These are phyloP conservation scores for Periconia digitata DNA, from an alignment of 2,329 filamentous ascomycete genomes.

Conservation along the genomic window DNA sequence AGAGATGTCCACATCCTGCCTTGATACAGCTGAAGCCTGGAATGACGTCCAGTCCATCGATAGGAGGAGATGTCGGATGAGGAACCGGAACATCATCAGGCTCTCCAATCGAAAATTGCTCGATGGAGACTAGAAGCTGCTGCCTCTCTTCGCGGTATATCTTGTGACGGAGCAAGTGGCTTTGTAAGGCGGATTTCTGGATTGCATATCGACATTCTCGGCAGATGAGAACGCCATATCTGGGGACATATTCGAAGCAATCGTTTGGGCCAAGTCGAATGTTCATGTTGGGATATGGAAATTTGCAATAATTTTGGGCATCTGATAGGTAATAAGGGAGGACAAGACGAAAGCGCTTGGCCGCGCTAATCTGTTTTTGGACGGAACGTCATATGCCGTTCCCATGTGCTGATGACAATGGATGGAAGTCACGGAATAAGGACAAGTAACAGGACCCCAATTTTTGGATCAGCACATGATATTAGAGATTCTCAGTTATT, in stretches of 20 bases:
- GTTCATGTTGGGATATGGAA: background rate
- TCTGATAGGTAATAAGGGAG: background rate
- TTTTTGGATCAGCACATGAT: background rate
- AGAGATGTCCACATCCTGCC: constrained; percentile 31
- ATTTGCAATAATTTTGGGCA: background rate
- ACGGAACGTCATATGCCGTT: constrained; percentile 18
- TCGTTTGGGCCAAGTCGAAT: constrained; percentile 16
- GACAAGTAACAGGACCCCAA: too few species aligned
- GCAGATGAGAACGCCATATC: constrained; percentile 38
- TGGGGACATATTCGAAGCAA: constrained; percentile 22
- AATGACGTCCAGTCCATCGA: constrained; percentile 31
- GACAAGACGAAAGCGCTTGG: background rate
- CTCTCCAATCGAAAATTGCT: constrained; percentile 30
- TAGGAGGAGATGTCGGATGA: constrained; percentile 17
- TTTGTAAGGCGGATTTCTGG: constrained; percentile 41
- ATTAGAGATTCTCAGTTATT: background rate
- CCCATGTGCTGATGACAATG: background rate
- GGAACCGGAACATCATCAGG: constrained; percentile 34
- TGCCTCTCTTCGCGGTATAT: constrained; percentile 40
- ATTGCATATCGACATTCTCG: constrained; percentile 42
- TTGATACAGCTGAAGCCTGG: constrained; percentile 32
- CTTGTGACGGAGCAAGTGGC: constrained; percentile 43
- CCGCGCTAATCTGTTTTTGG: background rate
- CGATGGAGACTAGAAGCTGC: constrained; percentile 23
- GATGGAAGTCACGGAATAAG: too few species aligned